Evolutionary conservation across 441 rosid genomes (phyloP).

Genomic region (Populus hybrid): DNA sequence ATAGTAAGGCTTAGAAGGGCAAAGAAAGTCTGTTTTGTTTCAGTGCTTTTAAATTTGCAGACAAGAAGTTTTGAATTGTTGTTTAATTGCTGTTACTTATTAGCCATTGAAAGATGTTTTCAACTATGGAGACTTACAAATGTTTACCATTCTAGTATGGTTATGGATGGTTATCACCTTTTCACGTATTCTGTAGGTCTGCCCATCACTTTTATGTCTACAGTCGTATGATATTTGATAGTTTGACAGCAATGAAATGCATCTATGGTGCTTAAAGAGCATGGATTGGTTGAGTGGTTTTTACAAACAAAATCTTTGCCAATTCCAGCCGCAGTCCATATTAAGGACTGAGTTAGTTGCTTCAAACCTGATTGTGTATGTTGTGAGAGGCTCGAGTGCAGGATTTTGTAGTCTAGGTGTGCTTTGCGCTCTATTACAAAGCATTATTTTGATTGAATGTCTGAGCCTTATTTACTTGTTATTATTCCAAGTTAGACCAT

Average conservation of each 20-base stretch:
- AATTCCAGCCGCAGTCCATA: background rate
- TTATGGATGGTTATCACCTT: background rate
- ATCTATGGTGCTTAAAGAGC: too few relatives aligned
- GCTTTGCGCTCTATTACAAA: too few relatives aligned
- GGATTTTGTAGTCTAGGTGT: too few relatives aligned
- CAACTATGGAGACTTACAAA: background rate
- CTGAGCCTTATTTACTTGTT: too few relatives aligned
- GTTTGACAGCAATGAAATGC: background rate
- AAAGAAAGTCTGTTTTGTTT: slow-evolving; percentile 9
- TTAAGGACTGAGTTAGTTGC: background rate
- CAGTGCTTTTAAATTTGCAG: slow-evolving; percentile 10
- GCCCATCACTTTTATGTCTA: background rate
- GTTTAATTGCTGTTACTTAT: background rate
- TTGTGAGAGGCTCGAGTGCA: too few relatives aligned
- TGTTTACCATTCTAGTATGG: background rate
- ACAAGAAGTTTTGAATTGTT: slow-evolving; percentile 1
- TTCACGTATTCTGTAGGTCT: background rate
- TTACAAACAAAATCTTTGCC: background rate
- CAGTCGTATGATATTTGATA: background rate
- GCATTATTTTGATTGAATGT: background rate
- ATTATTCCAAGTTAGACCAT: background rate
- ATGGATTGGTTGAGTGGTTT: background rate
- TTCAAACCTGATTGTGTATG: background rate
- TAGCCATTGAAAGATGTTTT: background rate
- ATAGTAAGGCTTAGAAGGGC: slow-evolving; percentile 6